Base-by-base conservation (phyloP, 2,329 filamentous ascomycete genomes). In the Fusarium mundagurra region DNA sequence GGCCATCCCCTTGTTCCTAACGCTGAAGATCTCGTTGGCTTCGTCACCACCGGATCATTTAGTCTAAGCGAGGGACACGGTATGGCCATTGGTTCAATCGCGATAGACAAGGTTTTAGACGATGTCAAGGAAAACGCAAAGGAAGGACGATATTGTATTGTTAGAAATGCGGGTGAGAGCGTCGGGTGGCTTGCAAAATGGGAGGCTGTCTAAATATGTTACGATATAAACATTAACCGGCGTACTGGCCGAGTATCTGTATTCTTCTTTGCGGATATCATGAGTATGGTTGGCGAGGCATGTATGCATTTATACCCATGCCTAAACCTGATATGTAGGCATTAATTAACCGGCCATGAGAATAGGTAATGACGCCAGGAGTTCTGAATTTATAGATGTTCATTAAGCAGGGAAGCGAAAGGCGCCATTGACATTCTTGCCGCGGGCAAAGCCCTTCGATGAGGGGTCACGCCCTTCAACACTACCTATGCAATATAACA, bases 1-100 rank as follows among this genome's bases (percentile, higher is more conserved):
- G 85, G 85, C 1, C 90, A 94, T 75, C 92, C 92, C 2, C 79
- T 91, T 1, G 90, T 95, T n/a, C 96, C 96, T 0, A 86, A 87
- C 16, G 91, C 91, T 71, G 86, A 89, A 29, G 93, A 98, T 80
- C 86, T 98, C 18, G 89, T 98, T 58, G 96, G 96, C 0, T 99
- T 97, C 80, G 92, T 98, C 31, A 98, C 95, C 5, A 93, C 92
- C 3, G 96, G 96, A 0, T 92, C 93, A 58, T 98, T 92, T 81
- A 95, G 92, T 77, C 88, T 98, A 5, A 89, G 90, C 5, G 90
- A 93, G 73, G 96, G 96, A 0, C 89, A 88, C 74, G 93, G 92
- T 2, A 91, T 91, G 22, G 96, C 92, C 1, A 87, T 98, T 67
- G 96, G 93, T 0, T 92, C 89, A 57, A 80, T 98, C 33, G 85